Evolutionary conservation across 1,284 basidiomycete genomes (phyloP).

Genomic region (Nidula niveotomentosa): DNA sequence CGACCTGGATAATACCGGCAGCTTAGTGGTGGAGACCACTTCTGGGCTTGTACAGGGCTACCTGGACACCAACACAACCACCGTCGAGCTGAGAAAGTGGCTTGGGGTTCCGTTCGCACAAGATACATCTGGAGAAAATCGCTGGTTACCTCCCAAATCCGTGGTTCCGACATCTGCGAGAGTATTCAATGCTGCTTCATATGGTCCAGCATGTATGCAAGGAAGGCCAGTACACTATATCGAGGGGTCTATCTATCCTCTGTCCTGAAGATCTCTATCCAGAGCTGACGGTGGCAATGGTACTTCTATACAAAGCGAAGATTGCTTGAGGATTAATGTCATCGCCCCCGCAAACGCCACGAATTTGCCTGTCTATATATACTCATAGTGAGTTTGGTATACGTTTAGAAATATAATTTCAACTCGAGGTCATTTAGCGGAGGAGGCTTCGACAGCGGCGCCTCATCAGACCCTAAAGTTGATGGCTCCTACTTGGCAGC

Average conservation of each 20-base stretch:
- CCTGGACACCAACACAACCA: slow-evolving; percentile 29
- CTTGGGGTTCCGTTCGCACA: slow-evolving; percentile 36
- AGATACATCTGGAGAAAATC: slow-evolving; percentile 35
- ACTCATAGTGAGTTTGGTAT: slow-evolving; percentile 26
- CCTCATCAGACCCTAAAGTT: slow-evolving; percentile 43
- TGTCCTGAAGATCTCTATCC: not conserved
- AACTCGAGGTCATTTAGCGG: slow-evolving; percentile 15
- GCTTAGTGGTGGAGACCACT: no score
- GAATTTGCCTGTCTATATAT: slow-evolving; percentile 38
- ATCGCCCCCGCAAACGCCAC: slow-evolving; percentile 33
- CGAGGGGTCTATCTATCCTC: no score
- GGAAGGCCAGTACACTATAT: slow-evolving; percentile 24
- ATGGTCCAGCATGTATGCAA: slow-evolving; percentile 42
- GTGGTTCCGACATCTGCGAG: slow-evolving; percentile 11
- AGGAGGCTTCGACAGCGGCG: slow-evolving; percentile 35
- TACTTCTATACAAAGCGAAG: slow-evolving; percentile 40
- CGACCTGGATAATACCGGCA: no score
- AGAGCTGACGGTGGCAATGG: slow-evolving; percentile 37
- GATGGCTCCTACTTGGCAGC: slow-evolving; percentile 40
- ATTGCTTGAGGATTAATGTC: slow-evolving; percentile 40
- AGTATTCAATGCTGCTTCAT: slow-evolving; percentile 33
- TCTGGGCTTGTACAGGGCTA: slow-evolving; percentile 35
- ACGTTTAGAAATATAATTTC: no score
- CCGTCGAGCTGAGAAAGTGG: slow-evolving; percentile 34
- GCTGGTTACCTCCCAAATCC: slow-evolving; percentile 38